These are phyloP conservation scores for Russula sp. DNA, from an alignment of 768 basidiomycete genomes.

Conservation along the genomic window DNA sequence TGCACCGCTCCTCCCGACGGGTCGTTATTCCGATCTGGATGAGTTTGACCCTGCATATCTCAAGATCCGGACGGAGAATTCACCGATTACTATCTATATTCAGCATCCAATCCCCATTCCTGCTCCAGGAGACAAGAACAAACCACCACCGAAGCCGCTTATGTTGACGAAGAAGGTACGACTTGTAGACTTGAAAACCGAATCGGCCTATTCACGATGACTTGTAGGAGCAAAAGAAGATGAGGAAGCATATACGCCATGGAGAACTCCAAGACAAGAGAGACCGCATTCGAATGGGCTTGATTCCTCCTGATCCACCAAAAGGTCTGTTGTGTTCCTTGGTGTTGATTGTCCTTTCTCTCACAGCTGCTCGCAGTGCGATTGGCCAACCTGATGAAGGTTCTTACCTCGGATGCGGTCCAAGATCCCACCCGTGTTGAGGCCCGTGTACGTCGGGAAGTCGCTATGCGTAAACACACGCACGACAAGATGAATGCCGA, in stretches of 20 bases:
- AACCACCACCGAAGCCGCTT: conserved; percentile 69
- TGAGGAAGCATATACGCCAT: conserved; percentile 82
- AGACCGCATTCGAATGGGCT: conserved; percentile 92
- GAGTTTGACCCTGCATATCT: conserved; percentile 44
- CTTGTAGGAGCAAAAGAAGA: conserved; percentile 85
- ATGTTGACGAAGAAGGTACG: conserved; percentile 87
- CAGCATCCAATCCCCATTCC: conserved; percentile 98
- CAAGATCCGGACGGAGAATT: conserved; percentile 56
- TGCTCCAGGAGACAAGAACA: conserved; percentile 80
- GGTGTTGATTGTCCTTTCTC: neutral
- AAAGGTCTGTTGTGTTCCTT: conserved; percentile 54
- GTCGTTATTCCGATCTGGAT: conserved; percentile 69
- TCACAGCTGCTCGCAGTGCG: conserved; percentile 51
- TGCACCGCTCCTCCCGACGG: conserved; percentile 69
- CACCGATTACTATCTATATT: conserved; percentile 83
- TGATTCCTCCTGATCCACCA: conserved; percentile 89
- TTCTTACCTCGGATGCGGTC: conserved; percentile 91
- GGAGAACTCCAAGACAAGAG: conserved; percentile 90
- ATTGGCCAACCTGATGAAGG: conserved; percentile 94
- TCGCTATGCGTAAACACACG: conserved; percentile 77
- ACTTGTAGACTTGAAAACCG: neutral
- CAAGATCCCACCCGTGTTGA: conserved; percentile 98
- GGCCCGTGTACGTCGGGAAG: conserved; percentile 89
- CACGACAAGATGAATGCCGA: conserved; percentile 94
- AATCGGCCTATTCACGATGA: neutral